Evolutionary conservation across 495 filamentous ascomycete species (phyloP).

Genomic region (Aspergillus asperescens): DNA sequence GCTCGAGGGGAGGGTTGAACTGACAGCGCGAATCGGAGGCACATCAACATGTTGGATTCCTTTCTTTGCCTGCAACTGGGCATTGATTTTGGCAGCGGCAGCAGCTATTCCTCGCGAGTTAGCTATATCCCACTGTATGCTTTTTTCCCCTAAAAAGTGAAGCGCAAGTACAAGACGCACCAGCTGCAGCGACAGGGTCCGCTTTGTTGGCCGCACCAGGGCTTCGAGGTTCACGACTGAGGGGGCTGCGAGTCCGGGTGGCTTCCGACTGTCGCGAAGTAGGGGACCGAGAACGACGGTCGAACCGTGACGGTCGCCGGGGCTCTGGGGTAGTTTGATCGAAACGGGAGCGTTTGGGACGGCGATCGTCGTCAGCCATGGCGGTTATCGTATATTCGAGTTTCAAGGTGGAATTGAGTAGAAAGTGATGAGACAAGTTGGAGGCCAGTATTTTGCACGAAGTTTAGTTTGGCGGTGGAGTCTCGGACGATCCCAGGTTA

Average conservation of each 20-base stretch:
- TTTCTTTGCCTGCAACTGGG: constrained; percentile 85
- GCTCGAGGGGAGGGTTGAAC: constrained; percentile 4
- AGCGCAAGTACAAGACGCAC: constrained; percentile 40
- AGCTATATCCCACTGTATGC: background rate
- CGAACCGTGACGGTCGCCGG: constrained; percentile 67
- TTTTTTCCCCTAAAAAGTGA: background rate
- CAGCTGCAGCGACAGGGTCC: constrained; percentile 84
- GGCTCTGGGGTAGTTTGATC: constrained; percentile 80
- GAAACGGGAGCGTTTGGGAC: constrained; percentile 83
- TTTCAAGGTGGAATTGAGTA: constrained; percentile 1
- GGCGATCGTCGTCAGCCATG: constrained; percentile 79
- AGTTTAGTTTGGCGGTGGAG: constrained; percentile 20
- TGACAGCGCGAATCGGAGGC: constrained; percentile 71
- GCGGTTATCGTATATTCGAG: constrained; percentile 6
- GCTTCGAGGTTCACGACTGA: constrained; percentile 53
- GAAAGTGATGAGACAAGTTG: constrained; percentile 7
- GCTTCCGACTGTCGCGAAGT: constrained; percentile 55
- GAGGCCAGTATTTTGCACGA: constrained; percentile 20
- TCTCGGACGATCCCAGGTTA: constrained; percentile 11
- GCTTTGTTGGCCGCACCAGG: constrained; percentile 37
- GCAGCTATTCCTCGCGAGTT: constrained; percentile 53
- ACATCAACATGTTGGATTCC: constrained; percentile 92
- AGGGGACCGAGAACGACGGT: constrained; percentile 82
- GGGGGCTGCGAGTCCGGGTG: constrained; percentile 74
- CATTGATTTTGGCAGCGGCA: constrained; percentile 90